Evolutionary conservation across 257 asterid species (phyloP), one percentile per base, ranked within the genome.

Genomic region (Solanum chilense): DNA sequence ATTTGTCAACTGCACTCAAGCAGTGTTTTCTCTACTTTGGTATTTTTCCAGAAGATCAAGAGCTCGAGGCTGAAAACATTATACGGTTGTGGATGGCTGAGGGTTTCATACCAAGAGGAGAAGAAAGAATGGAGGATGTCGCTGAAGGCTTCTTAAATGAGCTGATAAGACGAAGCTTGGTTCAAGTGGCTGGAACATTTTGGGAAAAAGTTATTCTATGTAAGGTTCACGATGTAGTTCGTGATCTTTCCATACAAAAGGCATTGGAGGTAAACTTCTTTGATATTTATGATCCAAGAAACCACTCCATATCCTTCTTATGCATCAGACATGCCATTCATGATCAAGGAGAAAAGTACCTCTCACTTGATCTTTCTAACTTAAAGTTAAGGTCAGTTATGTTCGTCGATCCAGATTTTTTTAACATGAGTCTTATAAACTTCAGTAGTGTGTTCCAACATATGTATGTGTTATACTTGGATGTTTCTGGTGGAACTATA

Each of bases 21-120:
- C 25, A 58, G 25, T 49, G 60, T 49, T 49, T 49, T 49, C 60
- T 49, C 3, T 49, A 5, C 60, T 1, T 49, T 49, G 21, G 21
- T 15, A 49, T 49, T 49, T 49, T 15, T 49, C 60, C 58, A 49
- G 21, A 49, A 15, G 58, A 49, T 14, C 8, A 5, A 49, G 58
- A 0, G 58, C 0, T 49, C 21, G 0, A 15, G 0, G 58, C 58
- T 15, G 1, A 15, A 0, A 0, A 2, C 58, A 49, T 15, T 5
- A 49, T 15, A 2, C 3, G 1, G 3, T 15, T 49, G 21, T 49
- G 58, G 58, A 15, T 85, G 82, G 87, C 87, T 0, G 87, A 85
- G 11, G 87, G 25, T 14, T 85, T 85, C 12, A 20, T 74, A 35
- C 81, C 49, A 6, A 74, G 5, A 2, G 81, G 31, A 74, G 82